phyloP scores from a whole-genome alignment of 768 basidiomycete species.

The Clavulina sp. region DNA sequence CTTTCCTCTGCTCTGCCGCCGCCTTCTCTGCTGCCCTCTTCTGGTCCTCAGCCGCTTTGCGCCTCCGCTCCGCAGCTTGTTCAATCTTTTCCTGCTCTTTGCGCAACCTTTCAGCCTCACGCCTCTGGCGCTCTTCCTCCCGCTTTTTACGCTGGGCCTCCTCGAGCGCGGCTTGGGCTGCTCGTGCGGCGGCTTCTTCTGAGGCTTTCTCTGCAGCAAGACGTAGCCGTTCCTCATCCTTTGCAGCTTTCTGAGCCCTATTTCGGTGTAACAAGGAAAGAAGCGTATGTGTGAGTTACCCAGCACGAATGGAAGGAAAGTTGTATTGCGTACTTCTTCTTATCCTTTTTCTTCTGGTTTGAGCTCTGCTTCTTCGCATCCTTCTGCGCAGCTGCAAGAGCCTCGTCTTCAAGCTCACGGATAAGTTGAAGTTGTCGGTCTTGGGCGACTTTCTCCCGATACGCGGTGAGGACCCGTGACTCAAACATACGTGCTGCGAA shows the following conservation, averaged over 20 bases:
- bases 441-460: conserved; percentile 91
- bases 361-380: conserved; percentile 86
- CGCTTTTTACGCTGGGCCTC: conserved; percentile 64
- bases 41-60: conserved; percentile 27
- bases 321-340: conserved; percentile 52
- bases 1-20: conserved; percentile 32
- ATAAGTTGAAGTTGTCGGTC: conserved; percentile 86
- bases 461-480: conserved; percentile 90
- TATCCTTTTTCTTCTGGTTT: conserved; percentile 99
- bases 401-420: conserved; percentile 90
- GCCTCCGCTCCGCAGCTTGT: conserved; percentile 61
- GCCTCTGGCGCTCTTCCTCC: conserved; percentile 71
- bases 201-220: conserved; percentile 74
- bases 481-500: conserved; percentile 99
- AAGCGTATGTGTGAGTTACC: not conserved
- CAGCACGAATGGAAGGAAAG: no score
- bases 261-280: conserved; percentile 1
- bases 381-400: conserved; percentile 65
- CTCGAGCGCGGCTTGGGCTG: conserved; percentile 58
- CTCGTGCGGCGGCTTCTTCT: conserved; percentile 63
- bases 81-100: conserved; percentile 68
- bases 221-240: conserved; percentile 77
- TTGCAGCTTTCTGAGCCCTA: conserved; percentile 81
- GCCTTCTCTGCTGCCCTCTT: conserved; percentile 64
- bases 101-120: conserved; percentile 58